These are phyloP conservation scores for Fusarium sp. DNA, from an alignment of 2,329 filamentous ascomycete species.

Conservation along the genomic window DNA sequence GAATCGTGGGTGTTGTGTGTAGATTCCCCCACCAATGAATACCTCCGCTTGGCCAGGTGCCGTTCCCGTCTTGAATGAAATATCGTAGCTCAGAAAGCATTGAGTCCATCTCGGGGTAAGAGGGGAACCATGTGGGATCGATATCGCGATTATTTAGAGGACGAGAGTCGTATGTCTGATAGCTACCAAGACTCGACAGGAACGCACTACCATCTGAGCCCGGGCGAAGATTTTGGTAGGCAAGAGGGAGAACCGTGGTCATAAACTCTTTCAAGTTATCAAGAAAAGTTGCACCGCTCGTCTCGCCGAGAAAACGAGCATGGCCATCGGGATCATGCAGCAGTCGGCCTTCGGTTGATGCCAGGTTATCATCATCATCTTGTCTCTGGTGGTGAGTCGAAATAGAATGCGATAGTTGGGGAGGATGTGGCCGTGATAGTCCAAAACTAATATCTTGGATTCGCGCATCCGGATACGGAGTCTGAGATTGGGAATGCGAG, in stretches of 20 bases:
- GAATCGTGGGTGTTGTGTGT: conserved; percentile 46
- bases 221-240: conserved; percentile 41
- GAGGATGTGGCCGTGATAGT: conserved; percentile 14
- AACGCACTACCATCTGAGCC: conserved; percentile 49
- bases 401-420: conserved; percentile 1
- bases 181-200: conserved; percentile 56
- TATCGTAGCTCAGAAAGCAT: conserved; percentile 56
- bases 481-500: conserved; percentile 9
- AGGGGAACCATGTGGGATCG: conserved; percentile 55
- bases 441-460: conserved; percentile 10
- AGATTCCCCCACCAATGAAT: conserved; percentile 62
- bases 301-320: conserved; percentile 60
- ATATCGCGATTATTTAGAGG: conserved; percentile 53
- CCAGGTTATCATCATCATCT: conserved; percentile 42
- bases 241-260: conserved; percentile 52
- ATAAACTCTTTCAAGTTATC: conserved; percentile 62
- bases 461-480: conserved; percentile 24
- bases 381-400: conserved; percentile 21
- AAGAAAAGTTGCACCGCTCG: conserved; percentile 62
- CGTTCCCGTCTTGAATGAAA: conserved; percentile 59
- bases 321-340: conserved; percentile 59
- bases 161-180: conserved; percentile 60
- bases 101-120: conserved; percentile 49
- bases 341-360: conserved; percentile 53
- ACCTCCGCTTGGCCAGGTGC: conserved; percentile 57